Evolutionary conservation across 73 alveolate species (phyloP), one percentile per base, ranked within the genome.

Genomic region (Paramecium biaurelia): DNA sequence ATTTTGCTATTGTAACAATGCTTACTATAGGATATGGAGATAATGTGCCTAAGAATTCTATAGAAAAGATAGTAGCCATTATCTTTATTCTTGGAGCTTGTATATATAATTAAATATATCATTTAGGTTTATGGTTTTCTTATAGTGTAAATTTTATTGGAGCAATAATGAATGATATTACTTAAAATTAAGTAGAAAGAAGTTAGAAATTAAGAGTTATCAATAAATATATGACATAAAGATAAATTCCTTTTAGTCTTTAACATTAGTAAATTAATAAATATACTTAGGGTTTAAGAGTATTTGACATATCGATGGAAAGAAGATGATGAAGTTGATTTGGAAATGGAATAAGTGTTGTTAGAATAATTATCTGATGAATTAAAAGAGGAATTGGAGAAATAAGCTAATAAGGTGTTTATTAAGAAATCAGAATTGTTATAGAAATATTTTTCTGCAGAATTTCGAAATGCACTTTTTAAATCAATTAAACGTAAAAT

Each of bases 1-100:
- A 89, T 43, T 89, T 89, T 70, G 76, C 92, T 70, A 89, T 89
- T 11, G 94, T 89, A 4, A 89, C 94, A 1, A 89, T 89, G 94
- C 85, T 82, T 20, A 89, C 94, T 1, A 82, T 89, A 1, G 94
- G 94, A 23, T 89, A 63, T 89, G 94, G 94, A 14, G 94, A 89
- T 32, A 82, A 43, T 26, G 63, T 89, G 4, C 94, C 94, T 12
- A 89, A 45, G 21, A 89, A 63, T 43, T 82, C 85, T 5, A 70
- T 23, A 57, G 94, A 89, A 37, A 89, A 89, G 24, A 41, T 89
- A 5, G 34, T 70, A 7, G 38, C 82, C 1, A 82, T 89, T 0
- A 43, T 89, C 8, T 70, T 89, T 20, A 89, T 89, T 37, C 41
- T 89, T 26, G 76, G 70, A 7, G 85, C 92, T 20, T 89, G 94